A percentile compares a stretch with the other conserved stretches of the same genome.
phyloP scores from a whole-genome alignment of 1,139 yeast species.

The Pichia sp. region DNA sequence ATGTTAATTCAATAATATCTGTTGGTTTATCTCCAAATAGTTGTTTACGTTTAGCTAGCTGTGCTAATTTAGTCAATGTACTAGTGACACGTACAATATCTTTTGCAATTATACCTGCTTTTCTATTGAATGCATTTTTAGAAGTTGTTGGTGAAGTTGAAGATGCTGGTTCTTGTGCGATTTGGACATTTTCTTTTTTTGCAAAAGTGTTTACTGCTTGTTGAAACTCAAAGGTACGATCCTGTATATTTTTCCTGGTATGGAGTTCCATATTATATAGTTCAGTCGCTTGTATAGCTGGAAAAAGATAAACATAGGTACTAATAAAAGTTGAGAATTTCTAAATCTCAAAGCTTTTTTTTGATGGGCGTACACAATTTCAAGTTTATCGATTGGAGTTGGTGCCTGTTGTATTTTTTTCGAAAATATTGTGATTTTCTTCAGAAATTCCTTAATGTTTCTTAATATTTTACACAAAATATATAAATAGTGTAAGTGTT shows the following conservation, averaged over 20 bases:
- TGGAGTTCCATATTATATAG: slow-evolving; percentile 18
- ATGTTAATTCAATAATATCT: slow-evolving; percentile 88
- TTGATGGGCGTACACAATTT: not conserved
- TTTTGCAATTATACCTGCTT: slow-evolving; percentile 80
- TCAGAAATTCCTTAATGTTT: not conserved
- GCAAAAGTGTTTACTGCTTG: slow-evolving; percentile 73
- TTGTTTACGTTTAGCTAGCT: slow-evolving; percentile 81
- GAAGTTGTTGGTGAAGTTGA: slow-evolving; percentile 17
- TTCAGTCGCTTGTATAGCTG: not conserved
- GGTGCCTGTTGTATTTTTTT: too few relatives aligned
- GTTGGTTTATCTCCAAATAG: slow-evolving; percentile 90
- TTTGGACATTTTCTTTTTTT: slow-evolving; percentile 32
- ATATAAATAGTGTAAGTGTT: not conserved
- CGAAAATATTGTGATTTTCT: too few relatives aligned
- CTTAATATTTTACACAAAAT: not conserved
- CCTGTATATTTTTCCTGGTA: slow-evolving; percentile 43
- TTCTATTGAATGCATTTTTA: slow-evolving; percentile 66
- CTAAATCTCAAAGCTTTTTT: not conserved
- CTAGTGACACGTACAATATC: slow-evolving; percentile 89
- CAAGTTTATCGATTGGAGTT: too few relatives aligned
- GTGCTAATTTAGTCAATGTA: slow-evolving; percentile 71
- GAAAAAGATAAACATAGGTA: not conserved
- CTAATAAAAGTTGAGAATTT: not conserved
- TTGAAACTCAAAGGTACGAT: slow-evolving; percentile 79
- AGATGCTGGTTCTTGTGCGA: not conserved